Evolutionary conservation across 257 asterid species (phyloP).

Genomic region (Solanum ahanhuiri): DNA sequence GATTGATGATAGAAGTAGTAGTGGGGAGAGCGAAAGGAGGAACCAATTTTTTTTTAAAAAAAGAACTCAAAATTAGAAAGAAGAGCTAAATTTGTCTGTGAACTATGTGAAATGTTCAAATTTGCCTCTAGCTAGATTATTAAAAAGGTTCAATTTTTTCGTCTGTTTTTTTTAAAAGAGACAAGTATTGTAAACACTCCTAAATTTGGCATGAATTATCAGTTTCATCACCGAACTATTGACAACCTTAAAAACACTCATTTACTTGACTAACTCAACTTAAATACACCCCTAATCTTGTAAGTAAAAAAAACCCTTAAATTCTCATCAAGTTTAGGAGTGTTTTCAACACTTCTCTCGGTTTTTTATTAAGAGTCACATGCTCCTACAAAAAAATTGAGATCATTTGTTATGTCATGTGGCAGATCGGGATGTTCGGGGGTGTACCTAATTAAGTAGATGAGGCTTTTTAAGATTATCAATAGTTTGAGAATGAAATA

Average conservation of each 20-base stretch:
- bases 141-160: background rate
- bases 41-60: too few species aligned
- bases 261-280: background rate
- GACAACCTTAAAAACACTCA: too few species aligned
- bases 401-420: background rate
- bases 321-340: background rate
- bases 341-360: too few species aligned
- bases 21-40: too few species aligned
- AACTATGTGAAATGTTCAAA: background rate
- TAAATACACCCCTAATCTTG: background rate
- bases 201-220: background rate
- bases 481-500: too few species aligned
- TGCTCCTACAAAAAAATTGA: background rate
- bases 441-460: background rate
- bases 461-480: fast-evolving
- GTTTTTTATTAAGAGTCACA: background rate
- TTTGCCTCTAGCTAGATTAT: background rate
- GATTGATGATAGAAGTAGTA: background rate
- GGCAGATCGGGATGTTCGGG: fast-evolving
- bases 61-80: background rate
- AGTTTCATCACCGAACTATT: fast-evolving
- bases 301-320: fast-evolving
- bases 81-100: background rate
- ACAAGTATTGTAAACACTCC: too few species aligned
- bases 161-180: background rate